A percentile compares a stretch with the other conserved stretches of the same genome.
Evolutionary conservation across 2,329 filamentous ascomycete genomes (phyloP).

Genomic region (Trichoderma arundinaceum): DNA sequence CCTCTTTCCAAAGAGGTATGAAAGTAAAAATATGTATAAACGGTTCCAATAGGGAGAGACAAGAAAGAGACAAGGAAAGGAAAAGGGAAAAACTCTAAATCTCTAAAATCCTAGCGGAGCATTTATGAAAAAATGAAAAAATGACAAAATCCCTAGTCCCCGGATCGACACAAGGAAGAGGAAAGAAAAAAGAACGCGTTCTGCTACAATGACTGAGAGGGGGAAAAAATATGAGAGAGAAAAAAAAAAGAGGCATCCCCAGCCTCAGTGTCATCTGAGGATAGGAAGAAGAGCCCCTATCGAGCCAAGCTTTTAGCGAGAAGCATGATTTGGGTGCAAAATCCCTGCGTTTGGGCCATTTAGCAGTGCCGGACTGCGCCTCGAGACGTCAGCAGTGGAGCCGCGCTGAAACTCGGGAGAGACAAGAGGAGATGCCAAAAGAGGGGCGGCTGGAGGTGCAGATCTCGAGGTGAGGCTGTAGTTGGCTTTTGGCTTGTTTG

Average conservation of each 20-base stretch:
- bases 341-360: constrained; percentile 15
- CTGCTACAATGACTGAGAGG: not conserved
- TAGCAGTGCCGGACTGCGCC: constrained; percentile 36
- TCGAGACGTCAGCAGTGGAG: constrained; percentile 41
- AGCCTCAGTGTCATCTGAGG: too few relatives aligned
- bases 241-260: not conserved
- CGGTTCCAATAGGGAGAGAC: constrained; percentile 10
- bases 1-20: not conserved
- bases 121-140: not conserved
- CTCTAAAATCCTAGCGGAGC: constrained; percentile 8
- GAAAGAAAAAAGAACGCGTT: not conserved
- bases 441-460: not conserved
- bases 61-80: constrained; percentile 12
- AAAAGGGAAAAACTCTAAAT: not conserved
- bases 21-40: constrained; percentile 1
- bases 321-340: too few relatives aligned
- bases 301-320: not conserved
- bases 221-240: not conserved
- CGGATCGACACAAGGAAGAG: not conserved
- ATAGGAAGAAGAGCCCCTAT: constrained; percentile 12
- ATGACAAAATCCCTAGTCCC: not conserved
- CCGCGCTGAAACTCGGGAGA: constrained; percentile 18
- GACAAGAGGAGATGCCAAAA: not conserved
- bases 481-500: not conserved
- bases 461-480: constrained; percentile 16